Evolutionary conservation across 805 yeast genomes (phyloP), one percentile per base, ranked within the genome.

Genomic region (Ogataea ramenticola): DNA sequence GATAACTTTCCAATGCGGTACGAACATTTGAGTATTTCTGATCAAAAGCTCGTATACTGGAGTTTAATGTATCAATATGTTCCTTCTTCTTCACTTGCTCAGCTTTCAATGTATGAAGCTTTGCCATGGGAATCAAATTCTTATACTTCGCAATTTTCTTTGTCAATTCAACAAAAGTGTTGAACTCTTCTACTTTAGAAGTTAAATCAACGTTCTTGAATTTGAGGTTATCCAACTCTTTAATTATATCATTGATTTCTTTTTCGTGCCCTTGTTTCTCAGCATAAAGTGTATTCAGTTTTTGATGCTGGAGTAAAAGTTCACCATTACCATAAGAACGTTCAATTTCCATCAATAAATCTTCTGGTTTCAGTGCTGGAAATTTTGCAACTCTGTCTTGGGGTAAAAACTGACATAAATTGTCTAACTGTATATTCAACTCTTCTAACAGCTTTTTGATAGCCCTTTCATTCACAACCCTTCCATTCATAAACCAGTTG

Each of bases 341-440:
- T 55, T 89, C 87, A 1, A 96, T 86, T 54, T 87, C 95, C 22
- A 69, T 55, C 12, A 93, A 68, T 9, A 91, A 65, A 47, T 79
- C 79, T 49, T 85, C 89, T 1, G 95, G 86, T 26, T 85, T 74
- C 50, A 87, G 66, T 3, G 82, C 76, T 0, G 97, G 95, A 68
- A 93, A 93, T 50, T 86, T 88, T 2, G 95, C 91, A 7, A 93
- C 98, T 47, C 95, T 72, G 54, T 91, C 98, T 59, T 93, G 99
- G 0, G 99, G 96, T 44, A 93, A 67, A 56, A 93, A 93, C 58
- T 91, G 97, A 57, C 98, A 90, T 41, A 91, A 69, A 58, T 91
- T 93, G 58, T 88, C 95, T 45, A 93, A 70, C 57, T 93, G 98
- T 46, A 93, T 84, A 56, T 85, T 85, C 49, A 79, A 72, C 2